Base-by-base conservation (phyloP, 225 moss, liverwort and hornwort species). In the Polytrichum commune region DNA sequence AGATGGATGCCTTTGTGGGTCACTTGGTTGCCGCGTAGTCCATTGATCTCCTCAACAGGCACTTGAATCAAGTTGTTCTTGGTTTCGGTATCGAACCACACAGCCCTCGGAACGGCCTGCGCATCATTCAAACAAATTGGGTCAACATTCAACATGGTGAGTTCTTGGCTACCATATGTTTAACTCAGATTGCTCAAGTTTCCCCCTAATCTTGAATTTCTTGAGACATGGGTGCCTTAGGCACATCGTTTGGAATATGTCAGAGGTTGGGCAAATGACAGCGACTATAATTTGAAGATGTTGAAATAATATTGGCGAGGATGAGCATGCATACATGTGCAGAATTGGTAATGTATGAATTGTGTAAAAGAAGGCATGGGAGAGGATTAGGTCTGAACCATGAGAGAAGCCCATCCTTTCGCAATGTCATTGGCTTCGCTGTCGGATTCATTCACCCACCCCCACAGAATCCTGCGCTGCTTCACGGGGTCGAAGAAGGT, bases 371-470 rank as follows among this genome's bases (percentile, higher is more conserved):
- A 22, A 46, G 16, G 13, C 46, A 46, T 13, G 46, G 3, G 46
- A 46, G 46, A 16, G 13, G 46, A 13, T 46, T 46, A 46, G 16
- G 46, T 46, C 46, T 46, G 6, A 58, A 91, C 97, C 97, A 91
- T 89, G 46, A 97, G 85, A 20, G 89, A 94, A 6, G 97, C 78
- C 97, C 97, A 94, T 0, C 92, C 94, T 71, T 97, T 97, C 25
- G 75, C 79, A 7, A 85, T 69, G 25, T 92, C 90, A 7, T 83
- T 69, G 0, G 71, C 69, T 71, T 82, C 87, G 29, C 85, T 92
- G n/a, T 94, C 92, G 4, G 94, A 94, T 53, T 97, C 97, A 66
- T 97, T 97, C 53, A 65, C 85, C 90, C 92, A 97, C 0, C 92
- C 94, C 92, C 92, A 97, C 63, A 97, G 56, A 8, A 97, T 76